phyloP scores from a whole-genome alignment of 75 land plant species.

The Picea sitchensis region DNA sequence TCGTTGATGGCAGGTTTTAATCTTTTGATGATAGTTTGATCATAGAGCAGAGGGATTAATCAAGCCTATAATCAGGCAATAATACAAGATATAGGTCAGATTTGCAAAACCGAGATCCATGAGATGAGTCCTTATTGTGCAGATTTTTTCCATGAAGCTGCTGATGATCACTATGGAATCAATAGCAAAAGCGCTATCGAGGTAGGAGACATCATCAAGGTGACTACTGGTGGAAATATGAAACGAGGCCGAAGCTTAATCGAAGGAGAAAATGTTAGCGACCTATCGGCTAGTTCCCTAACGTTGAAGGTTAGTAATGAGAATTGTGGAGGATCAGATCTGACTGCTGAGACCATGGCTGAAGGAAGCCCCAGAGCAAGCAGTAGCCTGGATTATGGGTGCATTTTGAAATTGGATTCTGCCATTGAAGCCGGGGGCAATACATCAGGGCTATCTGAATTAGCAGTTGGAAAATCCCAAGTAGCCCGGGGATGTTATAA shows the following conservation, averaged over 20 bases:
- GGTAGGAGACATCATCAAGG: too few species aligned
- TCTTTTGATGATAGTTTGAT: neutral
- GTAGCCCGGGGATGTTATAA: too few species aligned
- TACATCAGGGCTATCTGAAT: neutral
- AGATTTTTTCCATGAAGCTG: too few species aligned
- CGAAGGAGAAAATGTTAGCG: neutral
- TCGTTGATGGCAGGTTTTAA: neutral
- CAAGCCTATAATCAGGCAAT: too few species aligned
- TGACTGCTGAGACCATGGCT: neutral
- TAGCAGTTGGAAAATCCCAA: too few species aligned
- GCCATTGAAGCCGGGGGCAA: neutral
- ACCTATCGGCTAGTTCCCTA: neutral
- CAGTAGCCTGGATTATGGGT: neutral
- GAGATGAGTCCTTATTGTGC: too few species aligned
- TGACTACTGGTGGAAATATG: neutral
- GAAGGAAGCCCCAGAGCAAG: neutral
- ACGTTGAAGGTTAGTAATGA: conserved; percentile 1
- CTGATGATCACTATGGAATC: too few species aligned
- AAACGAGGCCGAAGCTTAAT: neutral
- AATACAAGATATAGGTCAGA: too few species aligned
- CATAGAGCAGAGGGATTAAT: neutral
- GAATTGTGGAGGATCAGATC: conserved; percentile 7
- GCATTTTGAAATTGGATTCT: neutral
- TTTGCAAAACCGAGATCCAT: too few species aligned
- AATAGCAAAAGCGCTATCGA: too few species aligned